Percentiles rank a stretch among this genome's conserved stretches.
phyloP scores from a whole-genome alignment of 176 grass and related monocot species.

The Hsuehochloa calcarea region DNA sequence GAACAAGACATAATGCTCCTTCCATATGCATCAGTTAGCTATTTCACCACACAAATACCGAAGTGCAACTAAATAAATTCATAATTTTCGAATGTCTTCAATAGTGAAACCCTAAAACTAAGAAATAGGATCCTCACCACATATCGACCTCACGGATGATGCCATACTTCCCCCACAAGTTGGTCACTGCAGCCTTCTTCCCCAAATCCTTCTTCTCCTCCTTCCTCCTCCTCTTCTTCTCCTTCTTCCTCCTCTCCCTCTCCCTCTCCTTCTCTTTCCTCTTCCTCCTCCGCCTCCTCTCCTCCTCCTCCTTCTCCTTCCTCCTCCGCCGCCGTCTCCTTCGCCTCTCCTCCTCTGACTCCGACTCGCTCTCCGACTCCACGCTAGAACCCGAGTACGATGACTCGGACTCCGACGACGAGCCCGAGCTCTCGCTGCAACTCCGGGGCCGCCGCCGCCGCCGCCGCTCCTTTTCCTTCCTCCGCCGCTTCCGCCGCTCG shows the following conservation, averaged over 20 bases:
- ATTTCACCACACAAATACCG: not conserved
- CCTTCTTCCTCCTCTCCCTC: slow-evolving; percentile 17
- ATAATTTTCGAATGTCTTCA: not conserved
- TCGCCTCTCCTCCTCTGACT: slow-evolving; percentile 54
- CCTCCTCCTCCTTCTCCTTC: slow-evolving; percentile 47
- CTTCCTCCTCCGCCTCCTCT: slow-evolving; percentile 37
- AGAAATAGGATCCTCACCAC: slow-evolving; percentile 63
- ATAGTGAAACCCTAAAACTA: not conserved
- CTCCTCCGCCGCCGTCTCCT: slow-evolving; percentile 44
- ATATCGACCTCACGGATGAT: slow-evolving; percentile 86
- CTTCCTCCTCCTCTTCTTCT: slow-evolving; percentile 40
- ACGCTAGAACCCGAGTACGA: slow-evolving; percentile 62
- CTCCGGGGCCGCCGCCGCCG: slow-evolving; percentile 36
- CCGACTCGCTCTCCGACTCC: slow-evolving; percentile 51
- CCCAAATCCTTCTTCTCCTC: slow-evolving; percentile 57
- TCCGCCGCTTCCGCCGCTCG: slow-evolving; percentile 52
- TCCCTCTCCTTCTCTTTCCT: slow-evolving; percentile 25
- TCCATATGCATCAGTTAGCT: not conserved
- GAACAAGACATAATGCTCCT: not conserved
- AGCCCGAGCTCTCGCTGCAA: slow-evolving; percentile 56
- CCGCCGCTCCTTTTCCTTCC: slow-evolving; percentile 52
- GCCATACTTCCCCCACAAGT: slow-evolving; percentile 96
- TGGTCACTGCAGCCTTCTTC: slow-evolving; percentile 79
- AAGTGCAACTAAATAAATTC: not conserved
- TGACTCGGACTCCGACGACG: slow-evolving; percentile 45